Conservation (phyloP, 2,329 filamentous ascomycete genomes). For the Aspergillus sp. region DNA sequence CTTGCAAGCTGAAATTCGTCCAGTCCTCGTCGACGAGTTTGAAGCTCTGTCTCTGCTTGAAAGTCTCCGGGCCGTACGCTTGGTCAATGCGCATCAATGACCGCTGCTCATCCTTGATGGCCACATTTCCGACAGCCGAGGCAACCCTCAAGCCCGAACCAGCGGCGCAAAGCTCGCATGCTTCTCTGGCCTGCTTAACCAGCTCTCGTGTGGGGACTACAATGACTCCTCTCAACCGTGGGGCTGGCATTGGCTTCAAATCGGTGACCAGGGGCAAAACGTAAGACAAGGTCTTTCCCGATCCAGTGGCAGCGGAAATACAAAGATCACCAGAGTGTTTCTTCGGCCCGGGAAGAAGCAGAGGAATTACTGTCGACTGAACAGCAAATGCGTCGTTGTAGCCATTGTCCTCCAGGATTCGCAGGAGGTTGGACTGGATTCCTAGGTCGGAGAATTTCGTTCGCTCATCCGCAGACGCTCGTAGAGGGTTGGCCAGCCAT, state of each 20-base stretch:
- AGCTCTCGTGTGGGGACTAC: conserved; percentile 89
- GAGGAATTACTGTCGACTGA: conserved; percentile 75
- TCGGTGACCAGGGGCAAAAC: conserved; percentile 80
- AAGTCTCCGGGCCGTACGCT: conserved; percentile 65
- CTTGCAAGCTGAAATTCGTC: conserved; percentile 48
- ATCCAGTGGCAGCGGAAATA: conserved; percentile 90
- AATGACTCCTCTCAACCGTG: conserved; percentile 73
- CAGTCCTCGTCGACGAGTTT: conserved; percentile 46
- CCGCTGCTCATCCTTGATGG: conserved; percentile 65
- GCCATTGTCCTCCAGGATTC: conserved; percentile 65
- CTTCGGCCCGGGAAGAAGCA: conserved; percentile 67
- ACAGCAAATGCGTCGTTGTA: conserved; percentile 74
- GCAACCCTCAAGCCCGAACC: conserved; percentile 75
- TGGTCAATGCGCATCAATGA: conserved; percentile 64
- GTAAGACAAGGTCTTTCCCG: conserved; percentile 92
- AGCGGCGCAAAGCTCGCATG: conserved; percentile 70
- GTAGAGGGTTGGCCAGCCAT: conserved; percentile 78
- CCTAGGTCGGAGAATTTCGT: conserved; percentile 65
- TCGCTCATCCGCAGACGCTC: conserved; percentile 61
- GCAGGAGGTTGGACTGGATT: conserved; percentile 60
- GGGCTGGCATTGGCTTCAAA: conserved; percentile 63
- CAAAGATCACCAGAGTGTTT: conserved; percentile 74
- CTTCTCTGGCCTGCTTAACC: conserved; percentile 79
- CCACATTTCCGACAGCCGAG: conserved; percentile 77
- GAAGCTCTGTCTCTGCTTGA: conserved; percentile 47